phyloP scores from a whole-genome alignment of 306 rosid genomes.

The Pyrus pyrifolia region DNA sequence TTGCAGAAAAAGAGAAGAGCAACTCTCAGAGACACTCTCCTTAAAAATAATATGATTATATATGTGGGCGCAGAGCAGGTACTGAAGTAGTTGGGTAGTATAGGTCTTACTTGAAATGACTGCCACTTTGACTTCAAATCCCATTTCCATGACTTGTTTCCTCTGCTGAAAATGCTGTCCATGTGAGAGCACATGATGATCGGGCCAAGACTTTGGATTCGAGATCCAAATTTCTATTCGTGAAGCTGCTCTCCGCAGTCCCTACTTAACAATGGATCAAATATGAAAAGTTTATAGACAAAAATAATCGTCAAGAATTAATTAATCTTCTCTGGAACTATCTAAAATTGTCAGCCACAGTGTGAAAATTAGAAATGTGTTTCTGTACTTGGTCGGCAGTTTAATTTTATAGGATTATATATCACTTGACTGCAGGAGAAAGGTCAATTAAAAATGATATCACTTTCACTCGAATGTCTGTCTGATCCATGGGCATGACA shows the following conservation, averaged over 20 bases:
- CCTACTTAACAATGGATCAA: not conserved
- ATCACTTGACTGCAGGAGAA: not conserved
- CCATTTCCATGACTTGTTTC: slow-evolving; percentile 17
- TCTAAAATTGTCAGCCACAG: not conserved
- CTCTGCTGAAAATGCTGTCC: slow-evolving; percentile 23
- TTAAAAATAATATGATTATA: slow-evolving; percentile 2
- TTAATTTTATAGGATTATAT: not conserved
- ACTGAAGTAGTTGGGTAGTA: slow-evolving; percentile 27
- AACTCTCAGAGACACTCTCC: slow-evolving; percentile 6
- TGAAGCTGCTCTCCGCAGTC: not conserved
- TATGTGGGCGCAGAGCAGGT: slow-evolving; percentile 11
- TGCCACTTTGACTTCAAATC: slow-evolving; percentile 17
- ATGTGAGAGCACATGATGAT: slow-evolving; percentile 51
- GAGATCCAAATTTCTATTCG: slow-evolving; percentile 20
- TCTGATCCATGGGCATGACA: not conserved
- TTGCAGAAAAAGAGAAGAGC: not conserved
- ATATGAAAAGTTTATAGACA: not conserved
- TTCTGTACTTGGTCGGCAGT: not conserved
- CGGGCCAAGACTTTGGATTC: not conserved
- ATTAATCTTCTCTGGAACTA: not conserved
- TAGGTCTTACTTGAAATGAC: slow-evolving; percentile 3
- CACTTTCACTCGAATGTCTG: not conserved
- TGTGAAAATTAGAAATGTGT: not conserved
- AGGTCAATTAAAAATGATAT: not conserved
- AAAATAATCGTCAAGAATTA: not conserved